Evolutionary conservation across 805 yeast species (phyloP), one percentile per base, ranked within the genome.

Genomic region (Yamadazyma endophytica): DNA sequence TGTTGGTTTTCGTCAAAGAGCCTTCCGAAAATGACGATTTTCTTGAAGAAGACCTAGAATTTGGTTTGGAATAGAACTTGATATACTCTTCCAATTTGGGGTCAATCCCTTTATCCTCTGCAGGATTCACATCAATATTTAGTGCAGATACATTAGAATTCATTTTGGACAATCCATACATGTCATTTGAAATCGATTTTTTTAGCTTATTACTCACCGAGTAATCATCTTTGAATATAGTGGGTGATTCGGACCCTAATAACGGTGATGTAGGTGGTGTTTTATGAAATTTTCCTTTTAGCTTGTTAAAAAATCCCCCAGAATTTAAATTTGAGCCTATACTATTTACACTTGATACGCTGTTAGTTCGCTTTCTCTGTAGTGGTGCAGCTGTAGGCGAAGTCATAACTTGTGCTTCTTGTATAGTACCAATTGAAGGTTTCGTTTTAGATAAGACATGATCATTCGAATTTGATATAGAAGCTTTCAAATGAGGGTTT

Each of bases 51-150:
- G 46, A 29, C 5, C 54, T 42, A 13, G 41, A 26, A 19, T 46
- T 50, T 16, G 48, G 48, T 36, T 50, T 56, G 17, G 44, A 41
- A 37, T 56, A 64, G 33, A 61, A 56, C 24, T 49, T 54, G 29
- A 64, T 51, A 30, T 61, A 64, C 22, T 61, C 66, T 13, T 54
- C 59, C 20, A 64, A 40, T 28, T 58, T 43, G 4, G 67, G 67
- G 32, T 62, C 68, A 13, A 17, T 24, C 13, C 29, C 36, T 11
- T 11, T 27, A 15, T 26, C 11, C 6, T 9, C 3, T 8, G 24
- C 3, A 11, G 15, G 14, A 11, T 11, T 19, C 6, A 22, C 11
- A 12, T n/a, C 12, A 8, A 17, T 9, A 24, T 16, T 22, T 9
- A 13, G 15, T 6, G 17, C 13, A 3, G 32, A 9, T 13, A 24